Evolutionary conservation across 1,284 basidiomycete genomes (phyloP), one percentile per base, ranked within the genome.

Genomic region (Leccinum insolens): DNA sequence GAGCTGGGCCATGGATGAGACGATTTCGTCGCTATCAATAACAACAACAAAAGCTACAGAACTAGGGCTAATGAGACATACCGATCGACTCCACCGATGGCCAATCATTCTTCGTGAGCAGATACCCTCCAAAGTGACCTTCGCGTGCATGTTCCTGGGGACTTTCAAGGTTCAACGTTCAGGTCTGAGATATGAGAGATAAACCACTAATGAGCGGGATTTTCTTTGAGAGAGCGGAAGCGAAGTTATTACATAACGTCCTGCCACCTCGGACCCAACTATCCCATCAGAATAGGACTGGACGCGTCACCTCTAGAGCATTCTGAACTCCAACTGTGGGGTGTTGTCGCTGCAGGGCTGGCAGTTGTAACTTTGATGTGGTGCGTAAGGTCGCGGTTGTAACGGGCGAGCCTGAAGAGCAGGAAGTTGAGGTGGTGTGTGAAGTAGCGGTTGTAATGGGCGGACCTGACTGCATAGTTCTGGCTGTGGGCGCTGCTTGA

Each of bases 51-150:
- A 55, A 41, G 31, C 28, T 52, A 63, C 22, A 7, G 17, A 49
- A 15, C 37, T n/a, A 44, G 46, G 5, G 34, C 12, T 11, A 58
- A 25, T 55, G 31, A 25, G 76, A 59, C 74, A 25, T 6, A 90
- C 90, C 88, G 63, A 93, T 87, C 59, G 80, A 74, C 71, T 88
- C 82, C 0, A 92, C 84, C 14, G 89, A 73, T 2, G 87, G 85
- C 90, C 92, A 92, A 68, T 93, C 89, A 72, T 85, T 87, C 72
- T 87, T 87, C 14, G 83, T 82, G 8, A 93, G 82, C 12, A 94
- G 81, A 75, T 93, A 94, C 20, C 88, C 91, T 8, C 92, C 92
- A 73, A 85, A 91, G 71, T 89, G 90, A 11, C 84, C 87, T 55
- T 89, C 85, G 52, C 83, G 81, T 3, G 92, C 92, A 41, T 85